Percentiles rank a stretch among this genome's conserved stretches.
Evolutionary conservation across 768 basidiomycete genomes (phyloP).

Genomic region (Naematelia encephala): DNA sequence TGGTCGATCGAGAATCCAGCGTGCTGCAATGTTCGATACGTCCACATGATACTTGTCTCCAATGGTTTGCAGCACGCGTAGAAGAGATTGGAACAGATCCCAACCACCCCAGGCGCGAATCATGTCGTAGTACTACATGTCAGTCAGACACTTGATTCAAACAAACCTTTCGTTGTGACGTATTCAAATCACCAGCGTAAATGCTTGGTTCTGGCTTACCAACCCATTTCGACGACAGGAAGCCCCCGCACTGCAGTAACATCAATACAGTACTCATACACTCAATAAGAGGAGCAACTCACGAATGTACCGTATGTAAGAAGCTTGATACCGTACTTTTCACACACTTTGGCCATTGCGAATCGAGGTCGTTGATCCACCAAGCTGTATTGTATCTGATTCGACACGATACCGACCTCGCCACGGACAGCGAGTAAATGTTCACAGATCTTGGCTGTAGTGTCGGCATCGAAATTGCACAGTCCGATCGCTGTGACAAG

Average conservation of each 20-base stretch:
- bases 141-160: constrained; percentile 8
- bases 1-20: constrained; percentile 76
- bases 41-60: constrained; percentile 66
- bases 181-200: constrained; percentile 66
- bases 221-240: constrained; percentile 74
- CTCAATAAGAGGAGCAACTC: constrained; percentile 34
- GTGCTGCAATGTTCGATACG: constrained; percentile 73
- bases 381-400: constrained; percentile 83
- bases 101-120: constrained; percentile 77
- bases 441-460: constrained; percentile 73
- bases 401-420: constrained; percentile 68
- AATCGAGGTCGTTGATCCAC: constrained; percentile 74
- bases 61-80: constrained; percentile 61
- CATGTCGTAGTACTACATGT: constrained; percentile 71
- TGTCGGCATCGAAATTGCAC: constrained; percentile 74
- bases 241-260: constrained; percentile 68
- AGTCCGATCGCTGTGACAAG: constrained; percentile 60
- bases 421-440: constrained; percentile 47
- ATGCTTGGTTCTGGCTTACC: constrained; percentile 65
- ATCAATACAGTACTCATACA: neutral
- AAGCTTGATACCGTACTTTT: constrained; percentile 67
- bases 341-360: constrained; percentile 72
- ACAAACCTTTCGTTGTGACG: constrained; percentile 75
- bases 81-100: constrained; percentile 67
- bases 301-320: constrained; percentile 80